phyloP scores from a whole-genome alignment of 192 early-diverging fungal species.

The Gonapodya prolifera region DNA sequence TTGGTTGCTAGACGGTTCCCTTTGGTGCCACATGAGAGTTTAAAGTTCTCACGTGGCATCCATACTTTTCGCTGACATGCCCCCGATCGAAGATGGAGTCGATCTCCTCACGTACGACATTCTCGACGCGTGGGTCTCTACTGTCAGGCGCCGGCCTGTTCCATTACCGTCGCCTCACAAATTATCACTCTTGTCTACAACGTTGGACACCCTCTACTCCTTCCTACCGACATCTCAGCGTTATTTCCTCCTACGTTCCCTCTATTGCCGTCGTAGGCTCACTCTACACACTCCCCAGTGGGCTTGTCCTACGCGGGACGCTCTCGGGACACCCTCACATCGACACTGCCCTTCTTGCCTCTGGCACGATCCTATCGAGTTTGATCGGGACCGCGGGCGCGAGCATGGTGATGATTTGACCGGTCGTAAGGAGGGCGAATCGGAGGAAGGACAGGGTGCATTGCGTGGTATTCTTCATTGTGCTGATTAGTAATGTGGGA shows the following conservation, averaged over 20 bases:
- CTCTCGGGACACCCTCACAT: not conserved
- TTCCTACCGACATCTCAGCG: no score
- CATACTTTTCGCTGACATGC: no score
- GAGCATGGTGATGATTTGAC: not conserved
- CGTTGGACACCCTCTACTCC: no score
- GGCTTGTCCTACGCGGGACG: not conserved
- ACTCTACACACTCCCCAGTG: not conserved
- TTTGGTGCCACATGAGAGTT: no score
- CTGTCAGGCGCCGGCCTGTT: no score
- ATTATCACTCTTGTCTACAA: no score
- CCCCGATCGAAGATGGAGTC: no score
- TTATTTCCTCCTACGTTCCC: not conserved
- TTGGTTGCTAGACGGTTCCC: constrained; percentile 19
- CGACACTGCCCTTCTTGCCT: not conserved
- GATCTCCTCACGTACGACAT: no score
- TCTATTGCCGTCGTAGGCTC: not conserved
- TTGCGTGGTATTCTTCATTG: not conserved
- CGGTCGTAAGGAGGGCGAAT: not conserved
- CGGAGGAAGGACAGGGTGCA: not conserved
- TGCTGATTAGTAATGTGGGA: no score
- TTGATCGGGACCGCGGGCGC: not conserved
- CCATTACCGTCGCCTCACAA: no score
- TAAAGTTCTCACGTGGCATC: no score
- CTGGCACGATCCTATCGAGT: not conserved
- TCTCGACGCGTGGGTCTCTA: no score